Conservation (phyloP, 768 basidiomycete genomes). For the Lyophyllum decastes region DNA sequence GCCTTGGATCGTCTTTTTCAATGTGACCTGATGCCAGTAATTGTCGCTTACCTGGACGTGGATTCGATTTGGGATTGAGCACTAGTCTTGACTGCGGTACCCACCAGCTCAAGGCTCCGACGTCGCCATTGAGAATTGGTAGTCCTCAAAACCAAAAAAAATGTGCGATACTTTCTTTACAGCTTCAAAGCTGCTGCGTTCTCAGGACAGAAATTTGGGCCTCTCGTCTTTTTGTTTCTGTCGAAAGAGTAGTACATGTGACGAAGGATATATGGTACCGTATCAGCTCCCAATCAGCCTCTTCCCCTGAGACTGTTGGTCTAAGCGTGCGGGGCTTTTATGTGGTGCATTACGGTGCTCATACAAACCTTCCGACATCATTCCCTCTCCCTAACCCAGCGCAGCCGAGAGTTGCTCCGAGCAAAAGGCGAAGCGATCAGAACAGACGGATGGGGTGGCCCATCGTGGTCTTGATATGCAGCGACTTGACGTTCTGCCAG, state of each 20-base stretch:
- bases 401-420: too few relatives aligned
- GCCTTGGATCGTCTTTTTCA: too few relatives aligned
- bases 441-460: slow-evolving; percentile 96
- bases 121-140: too few relatives aligned
- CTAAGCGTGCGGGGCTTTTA: slow-evolving; percentile 98
- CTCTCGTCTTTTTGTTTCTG: not conserved
- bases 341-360: slow-evolving; percentile 78
- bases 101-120: too few relatives aligned
- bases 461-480: slow-evolving; percentile 99
- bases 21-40: too few relatives aligned
- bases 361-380: slow-evolving; percentile 16
- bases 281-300: slow-evolving; percentile 92
- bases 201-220: too few relatives aligned
- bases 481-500: slow-evolving; percentile 99
- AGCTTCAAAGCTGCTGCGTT: too few relatives aligned
- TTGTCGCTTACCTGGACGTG: too few relatives aligned
- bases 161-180: too few relatives aligned
- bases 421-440: slow-evolving; percentile 42
- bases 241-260: not conserved
- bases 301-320: slow-evolving; percentile 82
- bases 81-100: too few relatives aligned
- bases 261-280: slow-evolving; percentile 27
- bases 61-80: too few relatives aligned
- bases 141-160: too few relatives aligned
- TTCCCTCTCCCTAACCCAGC: not conserved